Evolutionary conservation across 345 rosid genomes (phyloP).

Genomic region (Rhizophora apiculata): DNA sequence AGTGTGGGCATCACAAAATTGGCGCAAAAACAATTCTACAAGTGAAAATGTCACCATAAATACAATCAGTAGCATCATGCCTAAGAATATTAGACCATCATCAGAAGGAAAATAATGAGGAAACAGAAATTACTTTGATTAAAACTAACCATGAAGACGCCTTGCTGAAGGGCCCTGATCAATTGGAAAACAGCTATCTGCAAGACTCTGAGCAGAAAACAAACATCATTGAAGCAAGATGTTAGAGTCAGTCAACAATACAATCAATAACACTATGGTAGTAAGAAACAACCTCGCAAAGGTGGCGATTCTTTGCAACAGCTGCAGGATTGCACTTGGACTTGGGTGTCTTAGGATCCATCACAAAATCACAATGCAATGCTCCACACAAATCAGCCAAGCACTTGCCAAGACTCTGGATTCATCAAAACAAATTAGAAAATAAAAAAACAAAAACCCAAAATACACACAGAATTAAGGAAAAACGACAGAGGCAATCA

Average conservation of each 20-base stretch:
- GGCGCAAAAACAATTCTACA: constrained; percentile 74
- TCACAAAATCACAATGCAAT: constrained; percentile 77
- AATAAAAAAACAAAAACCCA: no score
- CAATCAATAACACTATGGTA: background rate
- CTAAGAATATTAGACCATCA: constrained; percentile 9
- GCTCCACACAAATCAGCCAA: constrained; percentile 95
- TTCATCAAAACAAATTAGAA: constrained; percentile 16
- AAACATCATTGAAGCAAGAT: constrained; percentile 4
- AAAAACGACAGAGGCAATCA: background rate
- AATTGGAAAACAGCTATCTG: constrained; percentile 83
- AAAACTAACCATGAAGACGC: constrained; percentile 67
- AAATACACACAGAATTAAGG: background rate
- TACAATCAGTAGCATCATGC: constrained; percentile 5
- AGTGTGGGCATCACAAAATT: constrained; percentile 92
- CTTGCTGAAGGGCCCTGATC: constrained; percentile 72
- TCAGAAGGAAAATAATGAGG: background rate
- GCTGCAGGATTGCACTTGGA: constrained; percentile 90
- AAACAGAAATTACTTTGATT: constrained; percentile 6
- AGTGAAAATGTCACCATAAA: constrained; percentile 17
- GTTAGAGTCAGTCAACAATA: constrained; percentile 1
- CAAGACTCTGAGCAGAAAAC: constrained; percentile 59
- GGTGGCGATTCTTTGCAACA: constrained; percentile 71
- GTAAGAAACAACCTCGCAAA: constrained; percentile 68
- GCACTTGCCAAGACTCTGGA: constrained; percentile 75
- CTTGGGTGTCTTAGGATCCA: constrained; percentile 56